Percentiles rank a stretch among this genome's conserved stretches.
These are phyloP conservation scores for Hymenoscyphus scutula DNA, from an alignment of 2,329 filamentous ascomycete species.

Conservation along the genomic window DNA sequence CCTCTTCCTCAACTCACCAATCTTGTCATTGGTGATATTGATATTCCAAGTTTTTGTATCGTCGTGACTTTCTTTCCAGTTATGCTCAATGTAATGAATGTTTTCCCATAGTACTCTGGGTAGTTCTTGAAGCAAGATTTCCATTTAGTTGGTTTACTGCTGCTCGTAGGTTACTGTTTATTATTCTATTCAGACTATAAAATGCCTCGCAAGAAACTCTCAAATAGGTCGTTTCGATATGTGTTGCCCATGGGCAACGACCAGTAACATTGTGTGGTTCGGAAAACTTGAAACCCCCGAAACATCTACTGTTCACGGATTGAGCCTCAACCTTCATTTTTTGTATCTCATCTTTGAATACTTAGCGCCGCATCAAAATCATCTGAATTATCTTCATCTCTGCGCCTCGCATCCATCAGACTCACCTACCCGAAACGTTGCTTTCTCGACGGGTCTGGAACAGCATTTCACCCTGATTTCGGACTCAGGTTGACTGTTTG, in stretches of 20 bases:
- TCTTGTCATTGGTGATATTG: no score
- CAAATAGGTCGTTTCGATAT: not conserved
- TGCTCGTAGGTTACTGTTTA: not conserved
- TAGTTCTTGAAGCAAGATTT: not conserved
- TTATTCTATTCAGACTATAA: no score
- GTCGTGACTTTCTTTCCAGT: no score
- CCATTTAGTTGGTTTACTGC: not conserved
- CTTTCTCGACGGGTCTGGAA: conserved; percentile 5
- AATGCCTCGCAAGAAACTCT: not conserved
- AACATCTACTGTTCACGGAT: not conserved
- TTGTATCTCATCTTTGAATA: not conserved
- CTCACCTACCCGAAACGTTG: not conserved
- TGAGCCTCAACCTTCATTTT: not conserved
- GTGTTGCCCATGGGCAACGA: not conserved
- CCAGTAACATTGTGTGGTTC: not conserved
- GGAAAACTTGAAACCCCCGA: not conserved
- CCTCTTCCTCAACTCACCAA: not conserved
- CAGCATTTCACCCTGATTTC: not conserved
- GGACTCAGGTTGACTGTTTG: not conserved
- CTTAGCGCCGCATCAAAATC: not conserved
- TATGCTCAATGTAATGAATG: no score
- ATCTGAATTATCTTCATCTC: not conserved
- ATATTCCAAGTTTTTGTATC: no score
- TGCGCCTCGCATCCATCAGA: conserved; percentile 5
- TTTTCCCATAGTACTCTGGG: not conserved